Conservation (phyloP, 305 asterid species). For the Ruellia speciosa region DNA sequence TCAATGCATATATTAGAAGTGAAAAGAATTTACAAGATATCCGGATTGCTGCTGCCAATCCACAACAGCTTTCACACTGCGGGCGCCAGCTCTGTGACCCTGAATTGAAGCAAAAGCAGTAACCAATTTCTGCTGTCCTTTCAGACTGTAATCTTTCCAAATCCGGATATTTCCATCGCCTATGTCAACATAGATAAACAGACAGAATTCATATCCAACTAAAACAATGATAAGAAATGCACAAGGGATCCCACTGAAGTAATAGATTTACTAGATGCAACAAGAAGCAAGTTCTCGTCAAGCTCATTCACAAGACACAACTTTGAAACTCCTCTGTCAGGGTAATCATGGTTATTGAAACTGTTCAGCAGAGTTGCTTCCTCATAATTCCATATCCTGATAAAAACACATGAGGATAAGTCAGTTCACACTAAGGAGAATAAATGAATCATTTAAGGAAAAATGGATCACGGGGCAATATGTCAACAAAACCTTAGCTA, state of each 20-base stretch:
- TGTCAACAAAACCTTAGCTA: neutral
- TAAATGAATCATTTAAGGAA: slow-evolving; percentile 10
- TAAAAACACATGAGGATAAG: slow-evolving; percentile 22
- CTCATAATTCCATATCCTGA: slow-evolving; percentile 97
- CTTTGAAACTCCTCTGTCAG: slow-evolving; percentile 90
- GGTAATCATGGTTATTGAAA: slow-evolving; percentile 83
- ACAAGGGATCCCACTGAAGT: slow-evolving; percentile 14
- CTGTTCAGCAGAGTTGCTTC: slow-evolving; percentile 82
- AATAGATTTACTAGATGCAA: slow-evolving; percentile 78
- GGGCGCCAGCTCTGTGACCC: slow-evolving; percentile 85
- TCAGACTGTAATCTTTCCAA: slow-evolving; percentile 81
- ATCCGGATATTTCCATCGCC: slow-evolving; percentile 91
- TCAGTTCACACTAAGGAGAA: slow-evolving; percentile 16
- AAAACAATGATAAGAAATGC: slow-evolving; percentile 5
- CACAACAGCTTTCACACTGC: slow-evolving; percentile 86
- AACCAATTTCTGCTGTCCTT: slow-evolving; percentile 75
- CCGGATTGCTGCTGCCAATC: slow-evolving; percentile 99
- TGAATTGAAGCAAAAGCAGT: slow-evolving; percentile 88
- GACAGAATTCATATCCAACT: slow-evolving; percentile 12
- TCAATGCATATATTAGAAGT: slow-evolving; percentile 15
- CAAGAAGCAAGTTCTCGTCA: slow-evolving; percentile 89
- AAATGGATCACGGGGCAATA: neutral
- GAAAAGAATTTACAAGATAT: slow-evolving; percentile 53
- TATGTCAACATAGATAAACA: slow-evolving; percentile 25
- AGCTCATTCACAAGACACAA: slow-evolving; percentile 90